Conservation (phyloP, 2,329 filamentous ascomycete species). For the Lasiodiplodia gonubiensis region DNA sequence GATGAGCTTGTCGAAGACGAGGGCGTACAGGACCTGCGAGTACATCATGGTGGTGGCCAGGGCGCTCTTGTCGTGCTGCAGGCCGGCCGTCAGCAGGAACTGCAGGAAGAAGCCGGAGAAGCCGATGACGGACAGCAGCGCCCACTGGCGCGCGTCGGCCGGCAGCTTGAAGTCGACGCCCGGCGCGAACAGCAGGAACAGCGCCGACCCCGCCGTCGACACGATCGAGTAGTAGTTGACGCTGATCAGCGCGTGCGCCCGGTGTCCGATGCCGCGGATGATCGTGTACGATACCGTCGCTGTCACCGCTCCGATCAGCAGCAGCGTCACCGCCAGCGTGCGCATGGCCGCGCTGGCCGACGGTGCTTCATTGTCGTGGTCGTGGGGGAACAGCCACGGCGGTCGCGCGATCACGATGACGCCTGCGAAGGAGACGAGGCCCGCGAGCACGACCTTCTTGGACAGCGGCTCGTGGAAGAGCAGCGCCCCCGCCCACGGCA, state of each 20-base stretch:
- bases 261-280: slow-evolving; percentile 77
- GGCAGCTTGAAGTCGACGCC: slow-evolving; percentile 62
- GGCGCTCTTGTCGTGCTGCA: slow-evolving; percentile 69
- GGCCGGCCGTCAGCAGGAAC: slow-evolving; percentile 75
- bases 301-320: slow-evolving; percentile 76
- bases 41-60: slow-evolving; percentile 69
- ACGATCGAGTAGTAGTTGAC: slow-evolving; percentile 80
- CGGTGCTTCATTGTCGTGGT: background rate
- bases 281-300: slow-evolving; percentile 73
- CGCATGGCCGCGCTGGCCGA: slow-evolving; percentile 64
- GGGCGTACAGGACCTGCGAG: slow-evolving; percentile 69
- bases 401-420: slow-evolving; percentile 83
- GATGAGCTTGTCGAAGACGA: slow-evolving; percentile 65
- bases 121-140: slow-evolving; percentile 70
- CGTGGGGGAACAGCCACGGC: slow-evolving; percentile 55
- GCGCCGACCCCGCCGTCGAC: slow-evolving; percentile 67
- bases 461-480: slow-evolving; percentile 77
- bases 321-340: slow-evolving; percentile 69
- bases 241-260: slow-evolving; percentile 77
- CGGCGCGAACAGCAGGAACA: slow-evolving; percentile 62
- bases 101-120: slow-evolving; percentile 79
- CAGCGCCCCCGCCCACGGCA: slow-evolving; percentile 78
- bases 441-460: slow-evolving; percentile 74
- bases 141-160: slow-evolving; percentile 62
- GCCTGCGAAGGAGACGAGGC: slow-evolving; percentile 72